phyloP scores from a whole-genome alignment of 179 eudicot species.

The Gypsophila paniculata region DNA sequence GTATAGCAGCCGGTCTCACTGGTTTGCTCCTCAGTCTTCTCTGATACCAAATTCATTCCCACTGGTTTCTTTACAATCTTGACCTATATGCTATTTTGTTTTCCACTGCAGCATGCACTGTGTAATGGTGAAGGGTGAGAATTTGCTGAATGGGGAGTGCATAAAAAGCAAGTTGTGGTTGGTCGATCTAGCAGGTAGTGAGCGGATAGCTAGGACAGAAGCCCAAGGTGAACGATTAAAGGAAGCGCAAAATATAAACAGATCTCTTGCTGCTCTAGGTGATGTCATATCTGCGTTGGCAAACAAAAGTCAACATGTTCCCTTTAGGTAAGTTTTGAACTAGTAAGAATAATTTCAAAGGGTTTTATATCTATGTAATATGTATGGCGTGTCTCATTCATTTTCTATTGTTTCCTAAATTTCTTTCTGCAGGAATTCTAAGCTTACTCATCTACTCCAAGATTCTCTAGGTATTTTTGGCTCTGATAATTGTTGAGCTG shows the following conservation, averaged over 20 bases:
- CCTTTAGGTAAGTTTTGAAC: constrained; percentile 53
- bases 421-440: constrained; percentile 64
- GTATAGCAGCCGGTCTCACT: constrained; percentile 92
- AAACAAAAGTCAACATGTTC: constrained; percentile 73
- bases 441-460: constrained; percentile 95
- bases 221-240: constrained; percentile 86
- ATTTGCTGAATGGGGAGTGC: constrained; percentile 70
- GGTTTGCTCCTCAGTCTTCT: constrained; percentile 39
- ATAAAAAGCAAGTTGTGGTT: constrained; percentile 94
- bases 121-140: constrained; percentile 94
- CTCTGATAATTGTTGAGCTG: background rate
- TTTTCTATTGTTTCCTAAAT: constrained; percentile 9
- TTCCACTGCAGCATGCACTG: constrained; percentile 72
- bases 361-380: background rate
- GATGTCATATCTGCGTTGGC: constrained; percentile 93
- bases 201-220: constrained; percentile 86
- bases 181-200: constrained; percentile 93
- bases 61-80: background rate
- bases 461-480: constrained; percentile 76
- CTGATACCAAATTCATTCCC: background rate
- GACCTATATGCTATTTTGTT: background rate
- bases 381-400: background rate
- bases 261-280: constrained; percentile 94
- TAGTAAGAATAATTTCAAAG: background rate
- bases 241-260: constrained; percentile 87